Base-by-base conservation (phyloP, 768 basidiomycete species). In the Pleurotus salmoneostramineus region DNA sequence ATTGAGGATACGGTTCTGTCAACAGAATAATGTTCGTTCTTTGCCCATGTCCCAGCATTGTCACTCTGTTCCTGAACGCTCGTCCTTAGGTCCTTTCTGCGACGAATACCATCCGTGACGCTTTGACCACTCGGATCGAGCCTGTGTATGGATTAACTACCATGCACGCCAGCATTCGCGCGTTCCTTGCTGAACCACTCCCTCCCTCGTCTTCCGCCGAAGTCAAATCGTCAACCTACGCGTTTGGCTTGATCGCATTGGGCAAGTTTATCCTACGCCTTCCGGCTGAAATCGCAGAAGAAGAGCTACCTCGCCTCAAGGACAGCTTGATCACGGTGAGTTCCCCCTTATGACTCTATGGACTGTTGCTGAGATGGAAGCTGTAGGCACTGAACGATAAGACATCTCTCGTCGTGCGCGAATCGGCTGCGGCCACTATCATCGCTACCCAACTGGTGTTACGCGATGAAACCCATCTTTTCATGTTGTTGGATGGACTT, bases 131-230 rank as follows among this genome's bases (percentile, higher is more conserved):
- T 7, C 85, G 82, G 61, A 82, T 89, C 63, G 93, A 91, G 60
- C 88, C 93, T 15, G 89, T 94, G 17, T 93, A 91, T 64, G 92
- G 92, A 5, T 71, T 94, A 62, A 91, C 89, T 11, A 93, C 89
- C 4, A 81, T 93, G 75, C 90, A 93, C 60, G 86, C 85, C 33
- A 83, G 81, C 64, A 66, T 93, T 44, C 83, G 83, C 32, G 68
- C 80, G 8, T 94, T 93, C 72, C 75, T 83, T 21, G 71, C 76
- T 2, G 79, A 85, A 58, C 70, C 82, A 14, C 66, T 74, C 40
- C 79, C 81, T 10, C 3, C 46, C 15, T 60, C 65, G 21, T 73
- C 76, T 1, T 80, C 80, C 43, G 72, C 69, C 33, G 82, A 83
- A 36, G 74, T 79, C 56, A 89, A 85, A 66, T 77, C 87, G 4